A percentile compares a stretch with the other conserved stretches of the same genome.
These are phyloP conservation scores for Calocybe cyanea DNA, from an alignment of 768 basidiomycete species.

Conservation along the genomic window DNA sequence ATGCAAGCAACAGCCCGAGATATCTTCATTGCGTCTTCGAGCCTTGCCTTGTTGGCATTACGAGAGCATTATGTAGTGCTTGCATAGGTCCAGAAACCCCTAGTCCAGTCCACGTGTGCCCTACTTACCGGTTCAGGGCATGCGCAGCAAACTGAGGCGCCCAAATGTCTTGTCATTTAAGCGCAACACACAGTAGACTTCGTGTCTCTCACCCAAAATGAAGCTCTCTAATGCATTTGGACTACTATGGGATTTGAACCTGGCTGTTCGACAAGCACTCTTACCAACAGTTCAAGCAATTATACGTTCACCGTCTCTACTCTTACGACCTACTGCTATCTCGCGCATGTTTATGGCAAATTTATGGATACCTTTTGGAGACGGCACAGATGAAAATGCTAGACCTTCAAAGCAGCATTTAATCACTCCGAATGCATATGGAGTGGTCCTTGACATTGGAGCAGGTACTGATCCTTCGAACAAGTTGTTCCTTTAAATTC, in stretches of 20 bases:
- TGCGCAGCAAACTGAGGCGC: no score
- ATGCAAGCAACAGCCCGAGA: no score
- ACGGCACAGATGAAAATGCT: conserved; percentile 40
- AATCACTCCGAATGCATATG: conserved; percentile 51
- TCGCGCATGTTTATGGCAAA: conserved; percentile 56
- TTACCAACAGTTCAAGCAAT: not conserved
- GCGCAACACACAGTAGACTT: no score
- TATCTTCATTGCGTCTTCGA: no score
- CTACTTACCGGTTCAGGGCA: no score
- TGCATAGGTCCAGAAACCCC: no score
- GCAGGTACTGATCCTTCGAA: conserved; percentile 5
- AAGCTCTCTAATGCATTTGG: not conserved
- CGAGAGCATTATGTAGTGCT: no score
- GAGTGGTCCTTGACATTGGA: conserved; percentile 53
- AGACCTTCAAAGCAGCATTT: conserved; percentile 40
- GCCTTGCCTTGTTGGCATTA: no score
- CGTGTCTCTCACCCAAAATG: not conserved
- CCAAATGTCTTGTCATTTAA: no score
- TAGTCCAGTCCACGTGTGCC: no score
- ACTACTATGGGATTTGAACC: not conserved
- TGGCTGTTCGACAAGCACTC: not conserved
- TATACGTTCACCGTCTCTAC: not conserved
- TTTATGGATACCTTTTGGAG: conserved; percentile 52
- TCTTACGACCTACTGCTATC: conserved; percentile 32
- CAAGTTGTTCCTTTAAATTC: not conserved